Conservation (phyloP, 257 asterid species). For the Ligustrum vulgare region DNA sequence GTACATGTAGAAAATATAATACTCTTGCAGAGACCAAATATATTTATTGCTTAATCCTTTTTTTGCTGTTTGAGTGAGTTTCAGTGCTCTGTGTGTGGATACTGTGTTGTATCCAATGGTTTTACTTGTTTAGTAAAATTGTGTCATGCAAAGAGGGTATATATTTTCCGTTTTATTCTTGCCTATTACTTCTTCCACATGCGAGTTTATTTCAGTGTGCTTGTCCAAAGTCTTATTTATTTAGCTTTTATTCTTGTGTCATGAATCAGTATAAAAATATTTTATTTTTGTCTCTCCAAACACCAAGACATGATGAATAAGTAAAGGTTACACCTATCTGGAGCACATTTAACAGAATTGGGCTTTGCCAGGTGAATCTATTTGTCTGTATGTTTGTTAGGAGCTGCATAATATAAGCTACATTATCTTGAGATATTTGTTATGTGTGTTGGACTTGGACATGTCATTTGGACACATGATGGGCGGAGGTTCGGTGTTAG, state of each 20-base stretch:
- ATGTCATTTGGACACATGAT: constrained; percentile 5
- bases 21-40: background rate
- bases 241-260: background rate
- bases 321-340: constrained; percentile 16
- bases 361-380: background rate
- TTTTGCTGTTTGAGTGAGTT: background rate
- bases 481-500: background rate
- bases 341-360: background rate
- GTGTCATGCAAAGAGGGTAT: constrained; percentile 18
- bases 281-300: constrained; percentile 3
- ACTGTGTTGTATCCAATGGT: background rate
- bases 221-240: background rate
- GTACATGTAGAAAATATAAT: background rate
- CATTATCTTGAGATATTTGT: background rate
- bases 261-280: background rate
- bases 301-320: constrained; percentile 3
- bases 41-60: constrained; percentile 22
- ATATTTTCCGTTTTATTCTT: constrained; percentile 6
- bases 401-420: background rate
- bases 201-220: background rate
- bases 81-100: too few species aligned
- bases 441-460: constrained; percentile 21
- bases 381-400: constrained; percentile 8
- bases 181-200: background rate
- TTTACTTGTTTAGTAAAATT: background rate